Conservation (phyloP, 441 rosid species). For the Jatropha podagrica region DNA sequence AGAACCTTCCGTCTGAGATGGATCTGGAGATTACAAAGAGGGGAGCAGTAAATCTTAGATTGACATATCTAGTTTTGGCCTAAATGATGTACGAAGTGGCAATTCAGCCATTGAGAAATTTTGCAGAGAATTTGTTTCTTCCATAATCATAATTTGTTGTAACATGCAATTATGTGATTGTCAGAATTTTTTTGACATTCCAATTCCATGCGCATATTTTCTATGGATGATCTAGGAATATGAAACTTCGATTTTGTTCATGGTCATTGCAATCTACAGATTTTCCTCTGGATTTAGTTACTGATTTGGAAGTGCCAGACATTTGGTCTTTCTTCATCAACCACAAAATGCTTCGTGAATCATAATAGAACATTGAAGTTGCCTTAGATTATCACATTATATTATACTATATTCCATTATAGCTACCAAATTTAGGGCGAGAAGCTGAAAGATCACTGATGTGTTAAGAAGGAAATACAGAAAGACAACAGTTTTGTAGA, state of each 20-base stretch:
- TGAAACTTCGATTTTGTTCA: not conserved
- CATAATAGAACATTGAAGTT: too few relatives aligned
- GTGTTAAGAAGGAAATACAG: not conserved
- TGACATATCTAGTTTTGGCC: not conserved
- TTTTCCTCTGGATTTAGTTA: too few relatives aligned
- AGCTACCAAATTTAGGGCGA: too few relatives aligned
- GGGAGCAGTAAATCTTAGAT: not conserved
- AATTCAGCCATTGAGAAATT: not conserved
- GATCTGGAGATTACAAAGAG: not conserved
- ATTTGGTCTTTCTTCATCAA: too few relatives aligned
- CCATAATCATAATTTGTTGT: not conserved
- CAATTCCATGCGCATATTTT: not conserved
- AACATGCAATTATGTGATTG: not conserved
- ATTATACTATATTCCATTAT: too few relatives aligned
- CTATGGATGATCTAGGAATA: not conserved
- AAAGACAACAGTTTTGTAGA: not conserved
- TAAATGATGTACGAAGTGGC: not conserved
- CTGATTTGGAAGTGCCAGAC: too few relatives aligned
- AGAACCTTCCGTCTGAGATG: constrained; percentile 60
- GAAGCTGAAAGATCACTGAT: not conserved
- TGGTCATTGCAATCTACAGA: not conserved
- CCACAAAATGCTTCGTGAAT: too few relatives aligned
- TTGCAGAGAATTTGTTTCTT: not conserved
- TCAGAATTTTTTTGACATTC: not conserved
- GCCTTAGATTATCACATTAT: too few relatives aligned